Conservation (phyloP, 495 filamentous ascomycete species). For the Rusavskia elegans region DNA sequence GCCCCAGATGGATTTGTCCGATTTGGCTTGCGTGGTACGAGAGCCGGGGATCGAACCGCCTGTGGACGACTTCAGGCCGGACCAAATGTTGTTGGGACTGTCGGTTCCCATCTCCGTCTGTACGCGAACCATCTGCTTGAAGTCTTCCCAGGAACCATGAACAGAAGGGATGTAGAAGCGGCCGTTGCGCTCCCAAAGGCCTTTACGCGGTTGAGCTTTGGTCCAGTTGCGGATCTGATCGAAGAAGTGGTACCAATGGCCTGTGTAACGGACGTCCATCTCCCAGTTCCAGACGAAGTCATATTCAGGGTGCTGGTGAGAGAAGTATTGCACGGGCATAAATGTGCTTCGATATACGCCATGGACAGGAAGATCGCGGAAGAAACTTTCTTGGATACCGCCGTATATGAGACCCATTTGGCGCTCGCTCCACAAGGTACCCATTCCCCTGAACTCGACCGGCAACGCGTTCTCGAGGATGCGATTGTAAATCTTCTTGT, state of each 20-base stretch:
- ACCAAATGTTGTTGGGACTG: slow-evolving; percentile 58
- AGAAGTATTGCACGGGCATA: slow-evolving; percentile 90
- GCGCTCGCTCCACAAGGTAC: slow-evolving; percentile 77
- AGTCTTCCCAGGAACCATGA: slow-evolving; percentile 86
- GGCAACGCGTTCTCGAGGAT: slow-evolving; percentile 60
- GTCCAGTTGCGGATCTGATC: slow-evolving; percentile 60
- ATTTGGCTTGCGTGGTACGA: slow-evolving; percentile 30
- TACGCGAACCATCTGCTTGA: slow-evolving; percentile 79
- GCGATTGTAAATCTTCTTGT: slow-evolving; percentile 42
- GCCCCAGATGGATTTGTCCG: slow-evolving; percentile 72
- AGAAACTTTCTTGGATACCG: slow-evolving; percentile 57
- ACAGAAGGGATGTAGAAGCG: slow-evolving; percentile 83
- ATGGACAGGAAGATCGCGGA: slow-evolving; percentile 62
- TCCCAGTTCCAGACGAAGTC: slow-evolving; percentile 99
- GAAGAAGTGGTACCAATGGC: slow-evolving; percentile 90
- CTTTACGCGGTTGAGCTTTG: slow-evolving; percentile 69
- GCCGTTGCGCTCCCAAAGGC: slow-evolving; percentile 82
- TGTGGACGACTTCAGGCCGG: slow-evolving; percentile 23
- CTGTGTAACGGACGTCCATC: slow-evolving; percentile 90
- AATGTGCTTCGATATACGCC: slow-evolving; percentile 82
- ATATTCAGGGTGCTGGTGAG: slow-evolving; percentile 78
- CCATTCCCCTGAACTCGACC: slow-evolving; percentile 74
- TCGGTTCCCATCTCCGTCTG: slow-evolving; percentile 73
- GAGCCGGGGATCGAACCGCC: slow-evolving; percentile 22
- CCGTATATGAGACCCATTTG: slow-evolving; percentile 85